phyloP scores from a whole-genome alignment of 2,329 filamentous ascomycete genomes.

The Cytospora leucostoma region DNA sequence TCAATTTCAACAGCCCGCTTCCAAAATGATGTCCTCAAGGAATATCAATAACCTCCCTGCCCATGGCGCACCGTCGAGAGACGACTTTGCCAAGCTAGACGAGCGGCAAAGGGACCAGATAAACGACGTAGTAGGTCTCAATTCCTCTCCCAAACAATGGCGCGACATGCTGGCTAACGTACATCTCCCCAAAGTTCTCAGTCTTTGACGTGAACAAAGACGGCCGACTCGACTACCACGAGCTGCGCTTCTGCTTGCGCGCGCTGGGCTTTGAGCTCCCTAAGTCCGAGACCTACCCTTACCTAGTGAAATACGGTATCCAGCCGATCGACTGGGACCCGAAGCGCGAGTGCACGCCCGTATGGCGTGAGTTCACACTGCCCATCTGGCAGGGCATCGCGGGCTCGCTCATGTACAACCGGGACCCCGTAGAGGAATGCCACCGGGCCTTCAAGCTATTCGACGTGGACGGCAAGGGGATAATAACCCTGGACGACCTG shows the following conservation, averaged over 20 bases:
- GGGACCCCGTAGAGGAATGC: conserved; percentile 90
- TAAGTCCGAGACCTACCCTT: conserved; percentile 79
- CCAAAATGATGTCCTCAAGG: conserved; percentile 29
- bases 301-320: conserved; percentile 80
- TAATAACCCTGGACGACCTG: conserved; percentile 87
- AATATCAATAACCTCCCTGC: conserved; percentile 26
- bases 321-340: conserved; percentile 62
- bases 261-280: conserved; percentile 91
- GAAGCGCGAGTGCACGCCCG: conserved; percentile 56
- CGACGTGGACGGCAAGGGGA: conserved; percentile 87
- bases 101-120: conserved; percentile 94
- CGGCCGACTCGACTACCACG: conserved; percentile 92
- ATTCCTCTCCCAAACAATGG: background rate
- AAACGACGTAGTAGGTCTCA: conserved; percentile 76
- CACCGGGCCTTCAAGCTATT: conserved; percentile 90
- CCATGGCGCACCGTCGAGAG: conserved; percentile 34
- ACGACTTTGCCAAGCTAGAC: conserved; percentile 54
- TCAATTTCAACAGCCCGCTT: conserved; percentile 8
- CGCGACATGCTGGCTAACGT: conserved; percentile 28
- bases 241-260: conserved; percentile 94
- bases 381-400: conserved; percentile 74
- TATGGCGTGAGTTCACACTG: conserved; percentile 72
- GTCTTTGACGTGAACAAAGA: conserved; percentile 98
- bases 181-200: conserved; percentile 63
- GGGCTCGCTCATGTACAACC: conserved; percentile 74